Conservation (phyloP, 192 early-diverging fungal genomes). For the Linnemannia exigua region DNA sequence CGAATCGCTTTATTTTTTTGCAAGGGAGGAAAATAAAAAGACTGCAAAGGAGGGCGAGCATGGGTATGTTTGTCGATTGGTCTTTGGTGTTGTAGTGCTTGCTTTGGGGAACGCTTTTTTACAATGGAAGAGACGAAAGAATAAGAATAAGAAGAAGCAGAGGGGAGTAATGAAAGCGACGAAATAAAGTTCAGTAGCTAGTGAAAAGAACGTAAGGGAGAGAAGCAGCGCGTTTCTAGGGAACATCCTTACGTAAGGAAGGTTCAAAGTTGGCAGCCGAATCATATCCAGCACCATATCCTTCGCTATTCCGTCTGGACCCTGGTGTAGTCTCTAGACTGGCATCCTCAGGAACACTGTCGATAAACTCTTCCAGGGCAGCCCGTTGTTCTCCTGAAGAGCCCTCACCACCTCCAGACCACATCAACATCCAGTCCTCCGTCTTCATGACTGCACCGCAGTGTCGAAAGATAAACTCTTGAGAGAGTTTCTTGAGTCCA, state of each 20-base stretch:
- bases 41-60: too few species aligned
- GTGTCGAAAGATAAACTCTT: constrained; percentile 66
- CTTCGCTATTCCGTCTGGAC: constrained; percentile 17
- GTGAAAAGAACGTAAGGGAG: too few species aligned
- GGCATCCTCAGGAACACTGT: constrained; percentile 65
- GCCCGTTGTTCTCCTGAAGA: constrained; percentile 45
- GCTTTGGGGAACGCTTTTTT: too few species aligned
- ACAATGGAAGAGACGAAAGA: too few species aligned
- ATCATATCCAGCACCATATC: constrained; percentile 24
- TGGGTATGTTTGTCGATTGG: too few species aligned
- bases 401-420: constrained; percentile 33
- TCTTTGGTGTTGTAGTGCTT: background rate
- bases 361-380: constrained; percentile 60
- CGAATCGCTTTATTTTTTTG: too few species aligned
- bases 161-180: background rate
- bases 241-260: constrained; percentile 27
- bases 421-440: constrained; percentile 61
- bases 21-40: too few species aligned
- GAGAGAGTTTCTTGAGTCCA: constrained; percentile 63
- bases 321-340: constrained; percentile 54
- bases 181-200: too few species aligned
- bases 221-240: background rate
- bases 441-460: constrained; percentile 69
- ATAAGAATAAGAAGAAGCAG: background rate
- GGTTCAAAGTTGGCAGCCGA: constrained; percentile 30